phyloP scores from a whole-genome alignment of 78 protist genomes.

The Bigelowiella natans region DNA sequence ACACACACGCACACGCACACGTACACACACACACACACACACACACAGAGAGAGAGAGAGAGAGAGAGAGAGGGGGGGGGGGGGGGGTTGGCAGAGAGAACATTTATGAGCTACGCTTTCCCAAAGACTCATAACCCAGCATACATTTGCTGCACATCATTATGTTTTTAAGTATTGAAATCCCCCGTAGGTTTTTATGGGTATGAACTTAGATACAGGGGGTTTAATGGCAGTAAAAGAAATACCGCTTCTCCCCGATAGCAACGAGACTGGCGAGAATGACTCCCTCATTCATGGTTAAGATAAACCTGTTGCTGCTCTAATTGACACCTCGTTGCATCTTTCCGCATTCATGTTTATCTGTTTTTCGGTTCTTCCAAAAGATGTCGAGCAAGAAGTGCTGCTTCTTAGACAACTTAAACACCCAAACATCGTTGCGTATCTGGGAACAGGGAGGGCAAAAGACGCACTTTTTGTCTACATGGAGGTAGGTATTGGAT shows the following conservation, averaged over 20 bases:
- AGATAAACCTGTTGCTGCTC: neutral
- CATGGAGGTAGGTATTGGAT: neutral
- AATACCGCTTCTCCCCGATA: neutral
- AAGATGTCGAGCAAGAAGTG: conserved; percentile 18
- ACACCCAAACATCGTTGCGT: conserved; percentile 51
- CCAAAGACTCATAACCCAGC: neutral
- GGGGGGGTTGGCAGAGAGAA: no score
- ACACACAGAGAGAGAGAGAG: no score
- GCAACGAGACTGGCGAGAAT: neutral
- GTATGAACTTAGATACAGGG: neutral
- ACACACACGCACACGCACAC: no score
- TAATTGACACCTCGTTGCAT: no score
- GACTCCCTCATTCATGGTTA: neutral
- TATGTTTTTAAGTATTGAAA: neutral
- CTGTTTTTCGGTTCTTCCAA: neutral
- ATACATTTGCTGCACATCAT: neutral
- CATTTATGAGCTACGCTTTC: no score
- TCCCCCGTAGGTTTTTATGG: neutral
- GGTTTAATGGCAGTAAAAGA: neutral
- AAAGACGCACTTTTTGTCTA: neutral
- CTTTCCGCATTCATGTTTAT: neutral
- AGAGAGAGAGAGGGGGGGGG: no score
- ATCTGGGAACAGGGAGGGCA: conserved; percentile 30
- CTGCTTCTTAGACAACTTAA: neutral
- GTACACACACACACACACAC: no score